Evolutionary conservation across 2,329 filamentous ascomycete genomes (phyloP).

Genomic region (Ustulina deusta): DNA sequence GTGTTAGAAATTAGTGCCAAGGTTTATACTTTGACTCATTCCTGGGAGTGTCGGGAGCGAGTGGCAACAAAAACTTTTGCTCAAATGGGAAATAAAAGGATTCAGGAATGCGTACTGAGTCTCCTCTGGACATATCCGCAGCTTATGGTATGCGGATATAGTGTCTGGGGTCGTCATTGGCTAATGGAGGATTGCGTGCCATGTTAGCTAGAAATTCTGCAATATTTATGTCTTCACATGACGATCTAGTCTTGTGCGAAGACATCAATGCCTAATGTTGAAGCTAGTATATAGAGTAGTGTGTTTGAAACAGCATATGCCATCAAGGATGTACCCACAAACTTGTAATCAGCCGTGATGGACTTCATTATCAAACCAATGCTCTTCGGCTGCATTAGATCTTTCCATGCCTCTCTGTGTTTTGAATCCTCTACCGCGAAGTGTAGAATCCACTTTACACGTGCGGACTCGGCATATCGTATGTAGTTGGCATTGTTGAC

Average conservation of each 20-base stretch:
- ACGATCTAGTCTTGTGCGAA: not conserved
- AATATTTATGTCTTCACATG: not conserved
- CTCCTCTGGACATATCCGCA: conserved; percentile 64
- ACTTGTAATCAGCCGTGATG: conserved; percentile 88
- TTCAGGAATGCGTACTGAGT: conserved; percentile 44
- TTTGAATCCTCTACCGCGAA: conserved; percentile 73
- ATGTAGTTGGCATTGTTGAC: conserved; percentile 90
- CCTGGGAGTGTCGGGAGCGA: not conserved
- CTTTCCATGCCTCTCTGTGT: conserved; percentile 73
- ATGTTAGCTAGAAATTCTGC: conserved; percentile 19
- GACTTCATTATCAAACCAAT: conserved; percentile 82
- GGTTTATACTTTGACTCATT: not conserved
- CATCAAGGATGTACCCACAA: conserved; percentile 68
- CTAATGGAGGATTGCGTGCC: conserved; percentile 56
- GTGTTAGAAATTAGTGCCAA: not conserved
- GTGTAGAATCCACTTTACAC: conserved; percentile 82
- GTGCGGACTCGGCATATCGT: conserved; percentile 83
- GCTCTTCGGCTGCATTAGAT: conserved; percentile 73
- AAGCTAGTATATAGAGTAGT: conserved; percentile 9
- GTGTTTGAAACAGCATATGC: conserved; percentile 3
- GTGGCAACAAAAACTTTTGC: not conserved
- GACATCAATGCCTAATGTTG: not conserved
- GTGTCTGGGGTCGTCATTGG: conserved; percentile 87
- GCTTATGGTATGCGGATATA: conserved; percentile 85
- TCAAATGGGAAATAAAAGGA: not conserved